Evolutionary conservation across 2,329 filamentous ascomycete genomes (phyloP).

Genomic region (Exophiala alcalophila): DNA sequence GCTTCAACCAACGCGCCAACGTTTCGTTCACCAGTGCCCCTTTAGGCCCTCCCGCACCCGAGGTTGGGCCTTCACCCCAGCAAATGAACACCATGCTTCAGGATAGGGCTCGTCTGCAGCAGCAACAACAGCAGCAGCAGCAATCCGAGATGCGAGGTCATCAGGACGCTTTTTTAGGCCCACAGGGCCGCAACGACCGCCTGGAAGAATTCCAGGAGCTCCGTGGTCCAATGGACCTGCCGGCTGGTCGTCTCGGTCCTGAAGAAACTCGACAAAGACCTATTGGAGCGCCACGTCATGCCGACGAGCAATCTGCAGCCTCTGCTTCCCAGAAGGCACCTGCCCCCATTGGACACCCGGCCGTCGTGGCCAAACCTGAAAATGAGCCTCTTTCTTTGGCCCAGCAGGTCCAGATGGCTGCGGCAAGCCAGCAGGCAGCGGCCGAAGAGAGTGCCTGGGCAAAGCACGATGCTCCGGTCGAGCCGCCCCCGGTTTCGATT

Average conservation of each 20-base stretch:
- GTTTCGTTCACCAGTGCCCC: conserved; percentile 48
- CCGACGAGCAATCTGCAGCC: conserved; percentile 31
- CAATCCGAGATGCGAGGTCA: conserved; percentile 37
- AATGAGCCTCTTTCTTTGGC: conserved; percentile 63
- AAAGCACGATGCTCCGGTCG: conserved; percentile 55
- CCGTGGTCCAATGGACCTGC: conserved; percentile 65
- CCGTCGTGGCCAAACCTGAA: conserved; percentile 37
- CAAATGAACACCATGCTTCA: conserved; percentile 61
- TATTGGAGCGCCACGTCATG: conserved; percentile 33
- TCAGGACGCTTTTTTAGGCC: conserved; percentile 47
- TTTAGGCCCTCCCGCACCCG: conserved; percentile 46
- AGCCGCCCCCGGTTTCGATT: conserved; percentile 69
- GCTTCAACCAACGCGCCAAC: conserved; percentile 52
- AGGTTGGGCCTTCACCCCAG: conserved; percentile 49
- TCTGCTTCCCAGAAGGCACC: conserved; percentile 18
- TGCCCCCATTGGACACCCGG: conserved; percentile 18
- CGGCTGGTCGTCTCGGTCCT: conserved; percentile 32
- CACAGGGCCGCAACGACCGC: conserved; percentile 60
- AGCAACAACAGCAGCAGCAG: conserved; percentile 37
- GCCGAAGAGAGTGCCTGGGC: conserved; percentile 44
- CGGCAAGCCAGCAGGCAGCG: conserved; percentile 35
- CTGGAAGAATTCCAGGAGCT: conserved; percentile 80
- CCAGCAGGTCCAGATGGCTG: conserved; percentile 78
- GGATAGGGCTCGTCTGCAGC: conserved; percentile 58
- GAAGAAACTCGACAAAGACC: conserved; percentile 44